These are phyloP conservation scores for Glutinoglossum americanum DNA, from an alignment of 495 filamentous ascomycete genomes.

Conservation along the genomic window DNA sequence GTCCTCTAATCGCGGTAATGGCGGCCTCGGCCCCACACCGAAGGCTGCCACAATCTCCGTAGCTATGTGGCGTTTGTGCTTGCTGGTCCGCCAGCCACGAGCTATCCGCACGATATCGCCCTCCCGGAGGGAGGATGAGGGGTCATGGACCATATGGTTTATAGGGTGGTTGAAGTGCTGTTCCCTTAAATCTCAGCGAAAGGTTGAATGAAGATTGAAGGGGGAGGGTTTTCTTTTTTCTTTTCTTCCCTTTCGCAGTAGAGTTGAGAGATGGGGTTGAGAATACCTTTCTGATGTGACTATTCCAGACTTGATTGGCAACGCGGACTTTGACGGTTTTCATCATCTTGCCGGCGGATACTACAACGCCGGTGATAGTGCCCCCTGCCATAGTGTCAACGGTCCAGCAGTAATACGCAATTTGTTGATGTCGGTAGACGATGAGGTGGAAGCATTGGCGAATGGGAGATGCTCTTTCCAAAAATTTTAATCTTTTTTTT, in stretches of 20 bases:
- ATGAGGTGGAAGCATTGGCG: too few species aligned
- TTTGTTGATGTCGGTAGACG: too few species aligned
- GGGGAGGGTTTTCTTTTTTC: neutral
- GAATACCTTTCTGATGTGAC: conserved; percentile 30
- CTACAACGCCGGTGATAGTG: conserved; percentile 30
- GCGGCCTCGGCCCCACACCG: conserved; percentile 28
- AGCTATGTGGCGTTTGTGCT: conserved; percentile 53
- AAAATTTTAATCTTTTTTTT: too few species aligned
- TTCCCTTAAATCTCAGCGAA: neutral
- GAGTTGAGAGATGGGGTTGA: too few species aligned
- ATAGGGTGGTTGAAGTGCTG: conserved; percentile 19
- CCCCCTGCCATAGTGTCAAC: neutral
- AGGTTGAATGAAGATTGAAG: neutral
- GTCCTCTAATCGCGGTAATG: conserved; percentile 7
- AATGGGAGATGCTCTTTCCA: too few species aligned
- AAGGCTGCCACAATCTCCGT: conserved; percentile 57
- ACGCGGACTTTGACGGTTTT: conserved; percentile 50
- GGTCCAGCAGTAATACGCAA: neutral
- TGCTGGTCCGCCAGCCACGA: conserved; percentile 38
- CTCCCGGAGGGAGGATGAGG: conserved; percentile 42
- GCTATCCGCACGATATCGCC: conserved; percentile 69
- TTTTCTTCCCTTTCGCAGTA: too few species aligned
- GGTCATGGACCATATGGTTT: conserved; percentile 47
- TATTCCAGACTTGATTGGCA: conserved; percentile 38
- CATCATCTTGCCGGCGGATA: conserved; percentile 46